Percentiles rank a stretch among this genome's conserved stretches.
phyloP scores from a whole-genome alignment of 176 grass and related monocot species.

The Aegilops longissima region DNA sequence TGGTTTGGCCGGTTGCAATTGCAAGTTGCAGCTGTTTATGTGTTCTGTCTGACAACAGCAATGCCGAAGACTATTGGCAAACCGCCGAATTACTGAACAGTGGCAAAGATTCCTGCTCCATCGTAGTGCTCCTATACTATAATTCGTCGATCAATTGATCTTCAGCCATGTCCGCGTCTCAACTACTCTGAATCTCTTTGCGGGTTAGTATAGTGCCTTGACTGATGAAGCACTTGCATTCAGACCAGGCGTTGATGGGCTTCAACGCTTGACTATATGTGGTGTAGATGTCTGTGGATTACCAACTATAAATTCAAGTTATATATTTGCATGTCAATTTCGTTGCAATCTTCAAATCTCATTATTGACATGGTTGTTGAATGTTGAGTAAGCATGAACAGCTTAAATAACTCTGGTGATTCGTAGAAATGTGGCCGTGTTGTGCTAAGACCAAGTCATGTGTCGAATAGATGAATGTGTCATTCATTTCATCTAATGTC shows the following conservation, averaged over 20 bases:
- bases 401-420: not conserved
- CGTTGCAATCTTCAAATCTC: not conserved
- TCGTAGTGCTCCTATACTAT: not conserved
- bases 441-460: not conserved
- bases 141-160: not conserved
- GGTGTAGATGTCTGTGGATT: too few relatives aligned
- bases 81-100: not conserved
- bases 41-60: slow-evolving; percentile 7
- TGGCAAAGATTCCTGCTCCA: slow-evolving; percentile 37
- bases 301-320: not conserved
- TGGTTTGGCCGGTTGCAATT: slow-evolving; percentile 20
- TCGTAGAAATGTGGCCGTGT: not conserved
- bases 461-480: too few relatives aligned
- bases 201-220: not conserved
- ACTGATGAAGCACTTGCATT: not conserved
- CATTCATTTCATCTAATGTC: not conserved
- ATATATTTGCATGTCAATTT: not conserved
- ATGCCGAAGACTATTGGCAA: slow-evolving; percentile 12
- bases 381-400: not conserved
- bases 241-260: not conserved
- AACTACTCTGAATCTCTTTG: not conserved
- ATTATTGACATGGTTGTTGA: not conserved
- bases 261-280: not conserved
- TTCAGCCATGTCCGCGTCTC: not conserved
- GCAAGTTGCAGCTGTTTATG: not conserved